phyloP scores from a whole-genome alignment of 495 filamentous ascomycete species.

The Penicillium diatomitis region DNA sequence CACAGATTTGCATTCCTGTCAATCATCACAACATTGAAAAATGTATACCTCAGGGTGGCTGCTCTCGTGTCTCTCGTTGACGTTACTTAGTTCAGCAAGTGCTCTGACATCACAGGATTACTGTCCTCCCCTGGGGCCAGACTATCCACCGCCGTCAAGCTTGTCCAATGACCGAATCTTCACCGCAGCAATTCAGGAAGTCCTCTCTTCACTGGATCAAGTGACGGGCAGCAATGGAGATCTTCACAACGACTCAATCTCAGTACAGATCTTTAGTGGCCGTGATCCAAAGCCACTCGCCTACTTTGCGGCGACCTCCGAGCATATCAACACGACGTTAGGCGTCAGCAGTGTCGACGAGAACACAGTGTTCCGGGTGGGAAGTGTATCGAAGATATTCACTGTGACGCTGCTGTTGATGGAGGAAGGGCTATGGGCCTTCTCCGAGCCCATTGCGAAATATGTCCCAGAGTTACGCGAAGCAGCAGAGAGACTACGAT shows the following conservation, averaged over 20 bases:
- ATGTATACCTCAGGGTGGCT: too few relatives aligned
- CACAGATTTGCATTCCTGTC: too few relatives aligned
- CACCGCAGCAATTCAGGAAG: neutral
- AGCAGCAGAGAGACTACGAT: constrained; percentile 1
- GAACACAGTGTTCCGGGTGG: constrained; percentile 43
- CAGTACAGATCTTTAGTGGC: constrained; percentile 5
- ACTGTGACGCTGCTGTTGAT: constrained; percentile 39
- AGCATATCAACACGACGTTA: constrained; percentile 2
- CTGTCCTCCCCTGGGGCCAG: constrained; percentile 6
- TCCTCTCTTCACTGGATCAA: neutral
- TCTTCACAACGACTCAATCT: constrained; percentile 2
- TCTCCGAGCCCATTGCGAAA: constrained; percentile 33
- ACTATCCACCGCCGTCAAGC: constrained; percentile 2
- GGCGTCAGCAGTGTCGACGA: constrained; percentile 22
- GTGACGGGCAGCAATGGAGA: neutral
- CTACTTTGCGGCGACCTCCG: neutral
- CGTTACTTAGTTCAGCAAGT: neutral
- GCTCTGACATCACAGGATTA: neutral
- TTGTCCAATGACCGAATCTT: neutral
- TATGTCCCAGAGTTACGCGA: constrained; percentile 45
- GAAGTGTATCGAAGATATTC: constrained; percentile 42
- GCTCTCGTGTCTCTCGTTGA: neutral
- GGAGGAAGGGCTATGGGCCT: constrained; percentile 31
- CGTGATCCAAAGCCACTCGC: neutral
- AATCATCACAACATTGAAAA: too few relatives aligned